Evolutionary conservation across 768 basidiomycete genomes (phyloP), one percentile per base, ranked within the genome.

Genomic region (Mycena crocata): DNA sequence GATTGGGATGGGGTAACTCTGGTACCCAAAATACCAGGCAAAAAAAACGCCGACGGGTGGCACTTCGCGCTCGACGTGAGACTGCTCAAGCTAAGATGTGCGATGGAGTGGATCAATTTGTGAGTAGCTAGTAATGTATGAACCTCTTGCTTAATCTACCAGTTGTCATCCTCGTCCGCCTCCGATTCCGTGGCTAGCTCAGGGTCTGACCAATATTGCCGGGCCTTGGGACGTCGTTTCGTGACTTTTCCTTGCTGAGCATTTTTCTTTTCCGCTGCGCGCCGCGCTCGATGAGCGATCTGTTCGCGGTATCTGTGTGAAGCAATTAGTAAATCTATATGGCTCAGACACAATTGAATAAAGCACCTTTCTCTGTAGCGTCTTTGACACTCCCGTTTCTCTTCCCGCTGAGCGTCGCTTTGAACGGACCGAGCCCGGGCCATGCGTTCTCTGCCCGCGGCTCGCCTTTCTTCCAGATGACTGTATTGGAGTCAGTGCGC

Each of bases 141-240:
- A 50, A 19, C 30, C n/a, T n/a, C n/a, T n/a, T n/a, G 15, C 19
- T 17, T 8, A 54, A 15, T 40, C 32, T 51, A 54, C 40, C 42
- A 52, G 1, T n/a, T n/a, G n/a, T 45, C 39, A 17, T 64, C 62
- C 1, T 56, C 42, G 6, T 64, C 62, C 28, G 56, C 62, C 35
- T 57, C 62, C 7, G n/a, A 23, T 0, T 35, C 23, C n/a, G n/a
- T n/a, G 19, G 15, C 17, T 5, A 64, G 34, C 7, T 64, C 62
- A 1, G 44, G 35, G 9, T 48, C 62, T 0, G 62, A 64, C 35
- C 37, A 64, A 17, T 64, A 64, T 12, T 64, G 62, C 1, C 62
- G 54, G 1, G 54, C 62, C 28, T 50, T 64, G 6, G 62, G 62
- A 0, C 54, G 54, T 3, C 23, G 21, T 21, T 57, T 56, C 1